Evolutionary conservation across 352 stramenopile species (phyloP).

Genomic region (Globisporangium middletonii): DNA sequence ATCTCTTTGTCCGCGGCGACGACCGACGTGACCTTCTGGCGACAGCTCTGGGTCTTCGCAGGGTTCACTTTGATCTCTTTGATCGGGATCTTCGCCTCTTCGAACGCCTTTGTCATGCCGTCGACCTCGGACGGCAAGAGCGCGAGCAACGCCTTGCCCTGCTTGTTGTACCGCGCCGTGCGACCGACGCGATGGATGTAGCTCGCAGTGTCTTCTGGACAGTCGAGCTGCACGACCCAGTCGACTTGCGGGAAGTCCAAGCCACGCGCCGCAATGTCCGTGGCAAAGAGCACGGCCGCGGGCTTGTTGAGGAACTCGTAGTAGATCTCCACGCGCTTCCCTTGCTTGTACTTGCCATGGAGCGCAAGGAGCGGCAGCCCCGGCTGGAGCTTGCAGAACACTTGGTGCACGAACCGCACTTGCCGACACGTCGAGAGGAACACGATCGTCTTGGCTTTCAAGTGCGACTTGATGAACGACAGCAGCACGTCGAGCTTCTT

Average conservation of each 20-base stretch:
- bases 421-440: conserved; percentile 97
- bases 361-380: conserved; percentile 95
- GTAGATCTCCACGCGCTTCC: conserved; percentile 97
- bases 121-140: conserved; percentile 90
- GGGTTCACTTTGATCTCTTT: conserved; percentile 97
- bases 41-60: conserved; percentile 91
- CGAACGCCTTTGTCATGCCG: conserved; percentile 81
- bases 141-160: conserved; percentile 91
- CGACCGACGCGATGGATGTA: conserved; percentile 98
- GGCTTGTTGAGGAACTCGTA: conserved; percentile 97
- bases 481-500: conserved; percentile 98
- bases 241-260: conserved; percentile 98
- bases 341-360: conserved; percentile 99
- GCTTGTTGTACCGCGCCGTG: conserved; percentile 94
- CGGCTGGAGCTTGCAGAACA: conserved; percentile 97
- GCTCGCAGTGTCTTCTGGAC: conserved; percentile 94
- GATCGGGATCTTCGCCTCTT: conserved; percentile 93
- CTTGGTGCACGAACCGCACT: conserved; percentile 93
- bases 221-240: conserved; percentile 98
- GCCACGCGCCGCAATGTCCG: conserved; percentile 96
- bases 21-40: conserved; percentile 89
- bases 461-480: conserved; percentile 98
- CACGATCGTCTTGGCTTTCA: conserved; percentile 98
- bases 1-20: conserved; percentile 92
- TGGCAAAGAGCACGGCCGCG: conserved; percentile 95